Conservation (phyloP, 257 asterid species). For the Linaria vulgaris region DNA sequence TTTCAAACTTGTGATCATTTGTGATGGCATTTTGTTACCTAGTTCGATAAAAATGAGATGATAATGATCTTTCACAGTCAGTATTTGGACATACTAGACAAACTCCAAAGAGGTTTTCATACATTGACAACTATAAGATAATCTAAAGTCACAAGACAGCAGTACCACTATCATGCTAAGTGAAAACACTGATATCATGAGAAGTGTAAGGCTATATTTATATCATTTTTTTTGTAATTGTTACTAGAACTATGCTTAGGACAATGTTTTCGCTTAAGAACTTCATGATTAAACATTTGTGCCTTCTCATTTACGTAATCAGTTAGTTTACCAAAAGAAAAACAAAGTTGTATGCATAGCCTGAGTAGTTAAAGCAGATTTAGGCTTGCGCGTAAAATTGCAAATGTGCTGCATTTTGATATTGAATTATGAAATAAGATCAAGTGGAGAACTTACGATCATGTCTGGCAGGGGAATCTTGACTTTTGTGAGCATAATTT, state of each 20-base stretch:
- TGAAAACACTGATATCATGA: neutral
- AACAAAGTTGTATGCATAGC: too few relatives aligned
- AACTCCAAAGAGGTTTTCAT: neutral
- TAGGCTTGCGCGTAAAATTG: neutral
- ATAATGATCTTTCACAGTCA: too few relatives aligned
- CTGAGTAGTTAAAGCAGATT: neutral
- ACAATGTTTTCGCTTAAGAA: too few relatives aligned
- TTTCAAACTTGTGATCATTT: neutral
- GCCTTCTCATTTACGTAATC: too few relatives aligned
- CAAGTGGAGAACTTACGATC: constrained; percentile 66
- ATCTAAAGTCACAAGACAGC: neutral
- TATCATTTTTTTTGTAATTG: too few relatives aligned
- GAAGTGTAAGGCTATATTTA: too few relatives aligned
- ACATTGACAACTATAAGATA: neutral
- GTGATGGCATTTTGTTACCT: neutral
- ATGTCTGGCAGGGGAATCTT: constrained; percentile 92
- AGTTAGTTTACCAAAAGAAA: too few relatives aligned
- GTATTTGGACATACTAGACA: too few relatives aligned
- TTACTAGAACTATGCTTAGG: too few relatives aligned
- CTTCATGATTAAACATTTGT: too few relatives aligned
- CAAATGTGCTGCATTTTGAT: constrained; percentile 16
- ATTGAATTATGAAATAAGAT: constrained; percentile 4
- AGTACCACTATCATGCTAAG: constrained; percentile 4
- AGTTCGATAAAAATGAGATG: constrained; percentile 4
- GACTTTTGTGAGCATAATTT: constrained; percentile 95